Percentiles rank a stretch among this genome's conserved stretches.
These are phyloP conservation scores for Fraxinus sp. DNA, from an alignment of 305 asterid genomes.

Conservation along the genomic window DNA sequence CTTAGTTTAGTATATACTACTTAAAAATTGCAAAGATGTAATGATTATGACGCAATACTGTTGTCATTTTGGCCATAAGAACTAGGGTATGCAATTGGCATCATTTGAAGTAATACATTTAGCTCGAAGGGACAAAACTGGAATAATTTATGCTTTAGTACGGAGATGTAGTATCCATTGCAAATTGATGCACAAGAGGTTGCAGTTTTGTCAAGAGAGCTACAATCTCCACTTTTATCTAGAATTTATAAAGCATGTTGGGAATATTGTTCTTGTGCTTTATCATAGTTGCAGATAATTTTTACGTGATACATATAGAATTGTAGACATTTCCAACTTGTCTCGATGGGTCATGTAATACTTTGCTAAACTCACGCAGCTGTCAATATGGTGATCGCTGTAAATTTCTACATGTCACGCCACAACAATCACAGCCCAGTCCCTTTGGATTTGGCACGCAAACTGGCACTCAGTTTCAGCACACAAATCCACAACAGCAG, in stretches of 20 bases:
- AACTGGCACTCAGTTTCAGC: constrained; percentile 35
- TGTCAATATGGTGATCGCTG: constrained; percentile 77
- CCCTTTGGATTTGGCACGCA: constrained; percentile 68
- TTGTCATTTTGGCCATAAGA: not conserved
- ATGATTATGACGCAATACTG: not conserved
- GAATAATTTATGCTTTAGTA: not conserved
- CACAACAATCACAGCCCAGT: constrained; percentile 52
- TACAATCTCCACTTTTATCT: constrained; percentile 1
- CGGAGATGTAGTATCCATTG: not conserved
- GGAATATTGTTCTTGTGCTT: not conserved
- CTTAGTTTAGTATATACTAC: not conserved
- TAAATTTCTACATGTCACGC: constrained; percentile 62
- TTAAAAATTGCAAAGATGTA: not conserved
- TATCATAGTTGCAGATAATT: not conserved
- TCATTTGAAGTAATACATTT: not conserved
- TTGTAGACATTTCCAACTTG: constrained; percentile 2
- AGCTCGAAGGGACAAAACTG: not conserved
- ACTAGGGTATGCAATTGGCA: not conserved
- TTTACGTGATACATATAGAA: not conserved
- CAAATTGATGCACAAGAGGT: not conserved
- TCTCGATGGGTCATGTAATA: constrained; percentile 20
- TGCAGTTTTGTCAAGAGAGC: not conserved
- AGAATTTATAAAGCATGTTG: not conserved
- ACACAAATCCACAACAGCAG: constrained; percentile 44
- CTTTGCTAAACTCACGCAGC: constrained; percentile 45